phyloP scores from a whole-genome alignment of 1,139 yeast species.

The Magnusiomyces sp. region DNA sequence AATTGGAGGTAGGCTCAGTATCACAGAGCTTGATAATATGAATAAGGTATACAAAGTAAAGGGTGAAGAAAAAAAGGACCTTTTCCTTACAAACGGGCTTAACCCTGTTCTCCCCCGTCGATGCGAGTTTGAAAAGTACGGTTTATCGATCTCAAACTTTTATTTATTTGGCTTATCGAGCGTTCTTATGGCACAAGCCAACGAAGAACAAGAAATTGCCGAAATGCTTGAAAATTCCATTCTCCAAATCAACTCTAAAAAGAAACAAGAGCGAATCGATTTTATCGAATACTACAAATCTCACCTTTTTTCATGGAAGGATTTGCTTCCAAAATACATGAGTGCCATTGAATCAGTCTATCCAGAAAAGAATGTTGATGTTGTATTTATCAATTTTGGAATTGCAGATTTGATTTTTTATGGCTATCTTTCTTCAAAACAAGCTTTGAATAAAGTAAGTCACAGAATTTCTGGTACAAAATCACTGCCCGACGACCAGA shows the following conservation, averaged over 20 bases:
- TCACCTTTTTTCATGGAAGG: too few species aligned
- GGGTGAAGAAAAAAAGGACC: too few species aligned
- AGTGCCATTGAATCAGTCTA: conserved; percentile 10
- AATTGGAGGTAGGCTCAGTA: conserved; percentile 9
- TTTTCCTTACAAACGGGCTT: neutral
- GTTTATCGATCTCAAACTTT: conserved; percentile 14
- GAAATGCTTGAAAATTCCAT: too few species aligned
- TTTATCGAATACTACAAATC: too few species aligned
- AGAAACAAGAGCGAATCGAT: too few species aligned
- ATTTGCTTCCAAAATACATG: too few species aligned
- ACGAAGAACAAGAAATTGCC: too few species aligned
- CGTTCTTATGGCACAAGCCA: too few species aligned
- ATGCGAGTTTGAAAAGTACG: conserved; percentile 14
- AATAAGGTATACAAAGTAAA: neutral
- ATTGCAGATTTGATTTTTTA: conserved; percentile 16
- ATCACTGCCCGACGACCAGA: conserved; percentile 2
- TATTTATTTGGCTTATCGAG: conserved; percentile 14
- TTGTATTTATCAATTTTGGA: conserved; percentile 16
- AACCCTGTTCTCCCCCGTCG: conserved; percentile 13
- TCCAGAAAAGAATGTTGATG: conserved; percentile 5
- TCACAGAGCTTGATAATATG: conserved; percentile 13
- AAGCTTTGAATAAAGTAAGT: conserved; percentile 4
- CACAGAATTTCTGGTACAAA: neutral
- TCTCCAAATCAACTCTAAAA: too few species aligned
- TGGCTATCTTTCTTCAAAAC: conserved; percentile 9